A percentile compares a stretch with the other conserved stretches of the same genome.
Evolutionary conservation across 208 protist genomes (phyloP).

Genomic region (Trypanosoma platydactyli): DNA sequence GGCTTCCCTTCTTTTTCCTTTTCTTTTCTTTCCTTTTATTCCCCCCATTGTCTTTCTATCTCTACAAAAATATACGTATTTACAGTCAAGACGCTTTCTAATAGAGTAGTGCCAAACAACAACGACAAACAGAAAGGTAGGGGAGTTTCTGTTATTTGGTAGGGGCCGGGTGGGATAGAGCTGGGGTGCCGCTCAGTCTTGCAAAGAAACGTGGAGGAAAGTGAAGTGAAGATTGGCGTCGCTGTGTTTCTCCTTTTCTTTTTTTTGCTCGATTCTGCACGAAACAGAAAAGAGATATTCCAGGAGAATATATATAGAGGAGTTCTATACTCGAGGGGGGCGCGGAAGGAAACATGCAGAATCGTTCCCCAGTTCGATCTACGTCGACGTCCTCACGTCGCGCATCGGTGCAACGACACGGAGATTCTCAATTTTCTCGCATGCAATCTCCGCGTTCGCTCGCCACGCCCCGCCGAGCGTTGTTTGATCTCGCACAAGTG

Average conservation of each 20-base stretch:
- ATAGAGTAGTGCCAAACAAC: no score
- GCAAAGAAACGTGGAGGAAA: neutral
- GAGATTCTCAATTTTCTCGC: constrained; percentile 25
- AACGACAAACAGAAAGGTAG: no score
- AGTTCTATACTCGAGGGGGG: no score
- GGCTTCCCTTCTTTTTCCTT: neutral
- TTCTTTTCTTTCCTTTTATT: constrained; percentile 2
- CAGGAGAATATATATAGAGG: no score
- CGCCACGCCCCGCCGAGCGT: constrained; percentile 6
- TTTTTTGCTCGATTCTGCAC: no score
- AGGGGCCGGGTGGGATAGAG: no score
- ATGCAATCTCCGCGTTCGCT: constrained; percentile 15
- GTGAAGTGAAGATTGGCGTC: no score
- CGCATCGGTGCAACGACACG: constrained; percentile 18
- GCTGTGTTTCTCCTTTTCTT: no score
- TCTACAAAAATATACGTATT: constrained; percentile 10
- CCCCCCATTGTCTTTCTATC: constrained; percentile 22
- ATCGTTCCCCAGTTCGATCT: constrained; percentile 18
- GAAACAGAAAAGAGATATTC: no score
- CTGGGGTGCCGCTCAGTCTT: no score
- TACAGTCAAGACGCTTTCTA: no score
- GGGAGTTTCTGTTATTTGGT: no score
- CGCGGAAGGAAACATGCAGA: neutral
- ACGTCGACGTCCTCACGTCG: neutral
- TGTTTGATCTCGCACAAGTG: constrained; percentile 24